A percentile compares a stretch with the other conserved stretches of the same genome.
Conservation (phyloP, 2,329 filamentous ascomycete genomes). For the Claviceps lovelessii region DNA sequence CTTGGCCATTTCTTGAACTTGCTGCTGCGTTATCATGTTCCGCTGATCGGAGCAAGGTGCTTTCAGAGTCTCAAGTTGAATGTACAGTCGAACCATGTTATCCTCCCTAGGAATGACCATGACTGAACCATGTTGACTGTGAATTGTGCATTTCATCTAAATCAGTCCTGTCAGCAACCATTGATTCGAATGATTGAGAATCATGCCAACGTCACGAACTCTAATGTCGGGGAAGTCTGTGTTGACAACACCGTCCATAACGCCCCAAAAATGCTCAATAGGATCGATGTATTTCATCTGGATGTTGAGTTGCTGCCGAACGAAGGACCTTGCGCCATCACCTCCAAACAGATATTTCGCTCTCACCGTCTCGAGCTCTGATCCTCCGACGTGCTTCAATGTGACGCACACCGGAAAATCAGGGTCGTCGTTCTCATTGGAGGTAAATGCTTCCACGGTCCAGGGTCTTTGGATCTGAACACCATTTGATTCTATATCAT, state of each 20-base stretch:
- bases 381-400: slow-evolving; percentile 63
- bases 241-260: slow-evolving; percentile 58
- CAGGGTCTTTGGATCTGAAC: slow-evolving; percentile 49
- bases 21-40: slow-evolving; percentile 45
- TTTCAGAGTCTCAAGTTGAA: slow-evolving; percentile 50
- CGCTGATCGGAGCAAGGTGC: slow-evolving; percentile 47
- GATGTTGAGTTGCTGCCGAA: slow-evolving; percentile 52
- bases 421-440: slow-evolving; percentile 38
- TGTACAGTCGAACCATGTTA: slow-evolving; percentile 54
- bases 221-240: slow-evolving; percentile 69
- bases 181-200: slow-evolving; percentile 16
- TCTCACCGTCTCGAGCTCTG: slow-evolving; percentile 48
- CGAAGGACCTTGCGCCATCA: slow-evolving; percentile 54
- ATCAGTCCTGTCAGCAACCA: neutral
- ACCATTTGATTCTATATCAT: slow-evolving; percentile 48
- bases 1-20: slow-evolving; percentile 52
- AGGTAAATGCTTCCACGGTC: slow-evolving; percentile 46
- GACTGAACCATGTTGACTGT: slow-evolving; percentile 59
- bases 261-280: slow-evolving; percentile 59
- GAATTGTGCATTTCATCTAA: slow-evolving; percentile 61
- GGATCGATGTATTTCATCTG: slow-evolving; percentile 57
- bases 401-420: slow-evolving; percentile 71
- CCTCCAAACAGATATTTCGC: slow-evolving; percentile 60
- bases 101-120: slow-evolving; percentile 66
- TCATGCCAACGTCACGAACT: slow-evolving; percentile 21